Conservation (phyloP, 306 rosid species). For the Corylus heterophylla region DNA sequence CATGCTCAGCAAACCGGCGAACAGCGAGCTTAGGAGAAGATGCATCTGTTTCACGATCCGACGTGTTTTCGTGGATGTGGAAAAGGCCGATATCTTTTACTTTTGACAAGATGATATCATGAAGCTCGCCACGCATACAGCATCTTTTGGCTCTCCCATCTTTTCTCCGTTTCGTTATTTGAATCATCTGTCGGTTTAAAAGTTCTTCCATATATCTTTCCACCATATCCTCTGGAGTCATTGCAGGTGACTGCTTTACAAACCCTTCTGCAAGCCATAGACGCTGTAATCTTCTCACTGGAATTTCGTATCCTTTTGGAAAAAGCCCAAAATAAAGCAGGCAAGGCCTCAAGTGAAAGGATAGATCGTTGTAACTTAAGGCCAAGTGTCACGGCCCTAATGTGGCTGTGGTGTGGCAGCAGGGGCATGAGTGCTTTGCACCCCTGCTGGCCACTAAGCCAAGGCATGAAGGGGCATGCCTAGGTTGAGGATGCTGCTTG, state of each 20-base stretch:
- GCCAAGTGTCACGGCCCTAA: too few species aligned
- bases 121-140: neutral
- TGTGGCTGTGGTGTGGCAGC: too few species aligned
- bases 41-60: neutral
- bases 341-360: conserved; percentile 17
- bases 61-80: neutral
- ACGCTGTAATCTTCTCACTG: neutral
- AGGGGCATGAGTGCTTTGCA: too few species aligned
- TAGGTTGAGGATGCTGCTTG: too few species aligned
- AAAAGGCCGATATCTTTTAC: neutral
- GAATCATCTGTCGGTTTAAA: neutral
- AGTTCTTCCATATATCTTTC: neutral
- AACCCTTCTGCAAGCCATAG: conserved; percentile 25
- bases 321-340: neutral
- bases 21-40: neutral
- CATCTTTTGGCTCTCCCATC: neutral
- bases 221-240: neutral
- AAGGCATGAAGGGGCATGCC: too few species aligned
- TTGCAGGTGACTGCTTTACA: neutral
- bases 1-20: neutral
- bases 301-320: neutral
- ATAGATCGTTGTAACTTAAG: conserved; percentile 23
- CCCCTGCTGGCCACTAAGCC: too few species aligned
- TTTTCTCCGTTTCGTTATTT: neutral
- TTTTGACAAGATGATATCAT: neutral